Evolutionary conservation across 345 rosid species (phyloP).

Genomic region (Euphorbia pulcherrima): DNA sequence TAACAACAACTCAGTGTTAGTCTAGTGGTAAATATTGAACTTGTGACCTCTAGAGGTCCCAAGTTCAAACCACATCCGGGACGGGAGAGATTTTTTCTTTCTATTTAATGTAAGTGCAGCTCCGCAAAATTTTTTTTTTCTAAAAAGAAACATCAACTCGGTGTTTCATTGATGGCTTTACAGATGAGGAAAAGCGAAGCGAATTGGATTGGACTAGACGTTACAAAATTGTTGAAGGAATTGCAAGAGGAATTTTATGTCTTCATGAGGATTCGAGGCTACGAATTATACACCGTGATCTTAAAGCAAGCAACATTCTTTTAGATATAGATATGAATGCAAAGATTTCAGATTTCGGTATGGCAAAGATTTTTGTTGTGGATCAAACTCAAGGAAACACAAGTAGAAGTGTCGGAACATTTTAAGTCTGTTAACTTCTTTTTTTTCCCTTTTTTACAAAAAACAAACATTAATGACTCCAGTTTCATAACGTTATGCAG

Average conservation of each 20-base stretch:
- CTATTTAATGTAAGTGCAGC: too few relatives aligned
- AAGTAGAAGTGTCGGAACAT: constrained; percentile 24
- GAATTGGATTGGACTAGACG: constrained; percentile 21
- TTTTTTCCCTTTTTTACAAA: not conserved
- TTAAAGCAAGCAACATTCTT: constrained; percentile 25
- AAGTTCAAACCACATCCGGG: too few relatives aligned
- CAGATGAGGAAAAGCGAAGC: constrained; percentile 14
- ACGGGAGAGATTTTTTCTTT: too few relatives aligned
- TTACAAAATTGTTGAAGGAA: constrained; percentile 21
- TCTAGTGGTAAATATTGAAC: too few relatives aligned
- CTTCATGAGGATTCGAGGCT: constrained; percentile 27
- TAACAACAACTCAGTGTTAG: too few relatives aligned
- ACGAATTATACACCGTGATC: constrained; percentile 25
- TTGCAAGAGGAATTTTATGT: constrained; percentile 28
- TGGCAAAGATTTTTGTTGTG: constrained; percentile 26
- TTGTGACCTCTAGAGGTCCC: too few relatives aligned
- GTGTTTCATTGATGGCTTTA: not conserved
- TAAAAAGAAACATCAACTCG: too few relatives aligned
- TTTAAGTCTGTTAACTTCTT: constrained; percentile 8
- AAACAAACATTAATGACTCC: not conserved
- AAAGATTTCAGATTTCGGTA: constrained; percentile 27
- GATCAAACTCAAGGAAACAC: constrained; percentile 24
- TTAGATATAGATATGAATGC: constrained; percentile 25
- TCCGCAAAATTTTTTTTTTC: too few relatives aligned
- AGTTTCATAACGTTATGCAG: not conserved